Base-by-base conservation (phyloP, 495 filamentous ascomycete species). In the Cercophora sp. region DNA sequence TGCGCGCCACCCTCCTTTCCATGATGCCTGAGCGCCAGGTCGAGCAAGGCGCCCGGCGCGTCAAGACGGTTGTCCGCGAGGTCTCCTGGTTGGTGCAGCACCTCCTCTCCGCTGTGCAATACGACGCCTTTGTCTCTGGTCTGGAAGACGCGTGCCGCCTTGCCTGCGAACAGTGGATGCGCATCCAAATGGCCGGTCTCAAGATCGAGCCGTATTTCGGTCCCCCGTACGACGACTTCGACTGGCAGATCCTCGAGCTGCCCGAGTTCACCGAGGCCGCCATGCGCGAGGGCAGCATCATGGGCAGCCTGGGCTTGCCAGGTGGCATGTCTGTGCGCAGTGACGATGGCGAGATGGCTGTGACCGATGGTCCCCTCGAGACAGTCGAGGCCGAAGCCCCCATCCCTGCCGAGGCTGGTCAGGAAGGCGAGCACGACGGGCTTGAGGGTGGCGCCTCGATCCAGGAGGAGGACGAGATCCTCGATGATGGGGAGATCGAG, bases 191-290 rank as follows among this genome's bases (percentile, higher is more conserved):
- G 2, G 60, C 67, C 4, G 19, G 51, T 4, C 64, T 70, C 49
- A 70, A 70, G 61, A 65, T 70, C 50, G 67, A 70, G 59, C 65
- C 67, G 4, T 70, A 70, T 40, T 70, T 70, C 26, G 67, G 67
- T 2, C 67, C 67, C 27, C 67, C 67, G 0, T 70, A 68, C 35
- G 67, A 70, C 48, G 67, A 70, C 47, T 70, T 64, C n/a, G 67
- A 70, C 48, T 70, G 67, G 67, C 67, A 70, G 51, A 60, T 67
- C 9, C 41, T 70, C 16, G 65, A 67, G 53, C 52, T 70, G 37
- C 59, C 62, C n/a, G 67, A 68, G 51, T 64, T 70, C 15, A 57
- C 57, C 24, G 57, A 59, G 31, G 54, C 54, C 4, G 53, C 47
- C 8, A 53, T 52, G 40, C 47, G 35, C 15, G 45, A 55, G 13